Evolutionary conservation across 2,329 filamentous ascomycete species (phyloP).

Genomic region (Allantophomopsis lycopodina): DNA sequence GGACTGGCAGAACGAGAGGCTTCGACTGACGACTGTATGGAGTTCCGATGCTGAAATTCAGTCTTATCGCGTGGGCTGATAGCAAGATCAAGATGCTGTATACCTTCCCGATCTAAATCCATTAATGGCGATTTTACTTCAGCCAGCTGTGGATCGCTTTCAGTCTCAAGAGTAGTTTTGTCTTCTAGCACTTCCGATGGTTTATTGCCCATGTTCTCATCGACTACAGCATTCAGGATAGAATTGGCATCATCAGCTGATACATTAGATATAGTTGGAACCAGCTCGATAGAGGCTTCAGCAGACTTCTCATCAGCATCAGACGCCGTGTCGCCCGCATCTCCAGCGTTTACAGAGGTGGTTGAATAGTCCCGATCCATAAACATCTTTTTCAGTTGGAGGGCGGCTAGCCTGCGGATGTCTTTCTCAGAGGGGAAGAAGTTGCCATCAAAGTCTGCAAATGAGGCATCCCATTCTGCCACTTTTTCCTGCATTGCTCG

Average conservation of each 20-base stretch:
- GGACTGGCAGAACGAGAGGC: too few species aligned
- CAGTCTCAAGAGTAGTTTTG: background rate
- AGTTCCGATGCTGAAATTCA: too few species aligned
- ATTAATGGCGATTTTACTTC: conserved; percentile 13
- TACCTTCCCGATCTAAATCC: conserved; percentile 32
- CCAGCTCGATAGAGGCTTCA: conserved; percentile 14
- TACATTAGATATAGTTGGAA: conserved; percentile 20
- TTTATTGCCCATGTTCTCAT: conserved; percentile 30
- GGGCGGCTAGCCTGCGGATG: conserved; percentile 77
- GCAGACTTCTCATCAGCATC: conserved; percentile 30
- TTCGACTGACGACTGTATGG: too few species aligned
- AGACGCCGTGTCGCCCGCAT: conserved; percentile 41
- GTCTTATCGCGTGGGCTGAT: too few species aligned
- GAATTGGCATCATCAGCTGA: conserved; percentile 49
- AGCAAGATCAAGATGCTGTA: conserved; percentile 44
- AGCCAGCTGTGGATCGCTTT: background rate
- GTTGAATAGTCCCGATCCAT: conserved; percentile 70
- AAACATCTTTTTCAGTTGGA: conserved; percentile 92
- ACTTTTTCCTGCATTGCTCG: conserved; percentile 87
- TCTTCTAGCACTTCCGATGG: background rate
- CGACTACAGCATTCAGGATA: conserved; percentile 49
- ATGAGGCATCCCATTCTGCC: conserved; percentile 83
- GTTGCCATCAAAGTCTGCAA: conserved; percentile 80
- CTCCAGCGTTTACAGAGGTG: conserved; percentile 56
- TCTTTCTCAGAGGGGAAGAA: conserved; percentile 94